A percentile compares a stretch with the other conserved stretches of the same genome.
phyloP scores from a whole-genome alignment of 331 rosid genomes.

The Prunus yedoensis region DNA sequence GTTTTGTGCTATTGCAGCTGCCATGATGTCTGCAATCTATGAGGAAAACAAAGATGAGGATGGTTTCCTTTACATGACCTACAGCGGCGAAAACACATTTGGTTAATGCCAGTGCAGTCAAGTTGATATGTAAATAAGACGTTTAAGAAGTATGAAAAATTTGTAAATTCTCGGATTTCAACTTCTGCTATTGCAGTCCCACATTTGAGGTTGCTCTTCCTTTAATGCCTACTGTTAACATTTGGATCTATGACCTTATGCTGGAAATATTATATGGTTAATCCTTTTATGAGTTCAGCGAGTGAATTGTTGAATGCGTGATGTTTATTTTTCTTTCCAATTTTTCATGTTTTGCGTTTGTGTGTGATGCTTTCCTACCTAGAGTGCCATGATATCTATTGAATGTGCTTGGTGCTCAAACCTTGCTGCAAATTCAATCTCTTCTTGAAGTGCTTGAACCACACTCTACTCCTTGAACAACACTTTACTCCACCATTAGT shows the following conservation, averaged over 20 bases:
- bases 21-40: slow-evolving; percentile 54
- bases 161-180: slow-evolving; percentile 26
- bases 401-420: too few relatives aligned
- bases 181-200: slow-evolving; percentile 14
- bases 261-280: slow-evolving; percentile 23
- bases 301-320: neutral
- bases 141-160: neutral
- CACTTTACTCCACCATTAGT: too few relatives aligned
- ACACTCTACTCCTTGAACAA: too few relatives aligned
- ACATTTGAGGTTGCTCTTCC: neutral
- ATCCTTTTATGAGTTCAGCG: neutral
- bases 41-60: slow-evolving; percentile 55
- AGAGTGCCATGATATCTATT: too few relatives aligned
- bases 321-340: too few relatives aligned
- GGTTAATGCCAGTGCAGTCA: slow-evolving; percentile 24
- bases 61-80: slow-evolving; percentile 57
- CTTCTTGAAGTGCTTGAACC: too few relatives aligned
- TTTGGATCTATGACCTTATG: slow-evolving; percentile 8
- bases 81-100: slow-evolving; percentile 53
- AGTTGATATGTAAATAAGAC: slow-evolving; percentile 25
- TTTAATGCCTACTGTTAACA: slow-evolving; percentile 6
- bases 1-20: slow-evolving; percentile 32
- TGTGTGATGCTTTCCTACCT: too few relatives aligned
- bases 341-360: too few relatives aligned
- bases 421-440: too few relatives aligned